Evolutionary conservation across 2,329 filamentous ascomycete species (phyloP), one percentile per base, ranked within the genome.

Genomic region (Microcera coccophila): DNA sequence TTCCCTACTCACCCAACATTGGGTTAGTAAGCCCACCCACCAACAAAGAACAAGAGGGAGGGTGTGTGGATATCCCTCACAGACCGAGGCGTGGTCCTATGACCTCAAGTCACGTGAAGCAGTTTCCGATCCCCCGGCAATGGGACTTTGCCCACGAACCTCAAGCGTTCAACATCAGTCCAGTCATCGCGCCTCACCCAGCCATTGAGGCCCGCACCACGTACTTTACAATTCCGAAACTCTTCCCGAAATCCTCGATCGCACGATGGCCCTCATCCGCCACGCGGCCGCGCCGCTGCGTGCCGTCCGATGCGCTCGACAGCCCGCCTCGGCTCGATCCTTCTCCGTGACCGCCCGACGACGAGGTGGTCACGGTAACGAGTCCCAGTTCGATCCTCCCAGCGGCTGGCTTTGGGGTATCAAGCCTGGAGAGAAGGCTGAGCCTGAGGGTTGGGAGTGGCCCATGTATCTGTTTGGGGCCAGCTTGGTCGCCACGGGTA

Each of bases 381-480:
- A 81, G 60, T 77, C 82, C 56, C 85, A 90, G 66, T 98, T 90
- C 70, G 93, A 98, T 57, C 83, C 90, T 36, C 91, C 93, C 3
- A 79, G 75, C 43, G 93, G 93, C 60, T 96, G 90, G 88, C 81
- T 98, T 60, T 96, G 87, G 68, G 90, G 90, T 55, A 79, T 96
- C 59, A 90, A 90, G 75, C 93, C 93, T 26, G 90, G 90, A 50
- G 88, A 96, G 81, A 95, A 96, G 76, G 83, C 88, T 64, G 82
- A 94, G 78, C 87, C 89, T 68, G 93, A 98, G 73, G 93, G 91
- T 39, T 98, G 93, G 93, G 93, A 98, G 78, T 82, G 76, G 54
- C 71, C 90, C 42, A 90, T 85, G 74, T 85, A 85, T 65, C 87
- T 87, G 65, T 90, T 90, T 38, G 90, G 95, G 69, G 86, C 84